Conservation (phyloP, 108 stramenopile genomes). For the Seminavis robusta region DNA sequence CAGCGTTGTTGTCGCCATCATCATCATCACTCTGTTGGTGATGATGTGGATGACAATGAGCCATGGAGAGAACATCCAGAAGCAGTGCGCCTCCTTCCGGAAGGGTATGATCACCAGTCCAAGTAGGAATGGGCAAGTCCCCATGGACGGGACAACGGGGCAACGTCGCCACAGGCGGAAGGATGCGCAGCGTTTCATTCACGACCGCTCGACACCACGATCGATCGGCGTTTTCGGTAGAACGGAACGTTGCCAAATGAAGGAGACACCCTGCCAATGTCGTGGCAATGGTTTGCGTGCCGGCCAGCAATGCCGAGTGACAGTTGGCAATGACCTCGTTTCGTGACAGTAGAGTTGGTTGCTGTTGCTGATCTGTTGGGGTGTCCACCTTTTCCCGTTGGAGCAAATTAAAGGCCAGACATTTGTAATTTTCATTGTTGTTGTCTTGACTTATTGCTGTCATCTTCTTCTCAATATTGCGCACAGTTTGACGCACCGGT, state of each 20-base stretch:
- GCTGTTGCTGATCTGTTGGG: background rate
- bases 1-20: too few species aligned
- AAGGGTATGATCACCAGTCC: too few species aligned
- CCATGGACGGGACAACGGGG: too few species aligned
- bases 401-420: background rate
- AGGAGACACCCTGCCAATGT: background rate
- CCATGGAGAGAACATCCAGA: background rate
- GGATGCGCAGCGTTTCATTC: constrained; percentile 3
- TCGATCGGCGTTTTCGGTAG: background rate
- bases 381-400: background rate
- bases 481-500: too few species aligned
- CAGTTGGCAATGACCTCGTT: constrained; percentile 4
- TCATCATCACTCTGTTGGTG: background rate
- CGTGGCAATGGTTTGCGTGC: constrained; percentile 2
- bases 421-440: background rate
- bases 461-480: too few species aligned
- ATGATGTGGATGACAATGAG: background rate
- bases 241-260: constrained; percentile 1
- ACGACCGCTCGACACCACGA: background rate
- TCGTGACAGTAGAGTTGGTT: background rate
- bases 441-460: background rate
- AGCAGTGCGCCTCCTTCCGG: too few species aligned
- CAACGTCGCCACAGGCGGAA: constrained; percentile 8
- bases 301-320: constrained; percentile 6
- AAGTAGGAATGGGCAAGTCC: too few species aligned